Conservation (phyloP, 1,284 basidiomycete species). For the Filobasidium uniguttulatum region DNA sequence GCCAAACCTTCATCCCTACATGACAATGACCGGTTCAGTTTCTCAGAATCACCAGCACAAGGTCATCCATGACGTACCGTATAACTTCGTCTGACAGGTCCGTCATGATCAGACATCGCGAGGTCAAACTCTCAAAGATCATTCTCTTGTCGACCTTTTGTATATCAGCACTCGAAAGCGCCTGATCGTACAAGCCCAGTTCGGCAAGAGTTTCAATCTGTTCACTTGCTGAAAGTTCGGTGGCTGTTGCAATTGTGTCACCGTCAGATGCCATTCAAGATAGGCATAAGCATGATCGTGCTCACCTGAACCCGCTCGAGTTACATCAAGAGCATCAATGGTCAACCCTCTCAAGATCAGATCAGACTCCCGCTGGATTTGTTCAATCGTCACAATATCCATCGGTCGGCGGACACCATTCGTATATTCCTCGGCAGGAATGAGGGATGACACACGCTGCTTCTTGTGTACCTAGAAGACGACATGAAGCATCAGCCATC, state of each 20-base stretch:
- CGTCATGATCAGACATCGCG: slow-evolving; percentile 53
- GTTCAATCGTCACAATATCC: slow-evolving; percentile 64
- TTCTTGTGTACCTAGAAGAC: slow-evolving; percentile 41
- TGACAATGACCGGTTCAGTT: slow-evolving; percentile 7
- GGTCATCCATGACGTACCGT: slow-evolving; percentile 4
- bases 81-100: slow-evolving; percentile 13
- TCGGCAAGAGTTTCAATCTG: slow-evolving; percentile 71
- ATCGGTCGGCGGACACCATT: slow-evolving; percentile 44
- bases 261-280: slow-evolving; percentile 1
- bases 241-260: slow-evolving; percentile 39
- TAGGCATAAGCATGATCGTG: slow-evolving; percentile 12
- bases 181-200: slow-evolving; percentile 62
- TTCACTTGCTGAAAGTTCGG: slow-evolving; percentile 52
- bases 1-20: slow-evolving; percentile 51
- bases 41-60: slow-evolving; percentile 6
- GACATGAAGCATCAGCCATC: neutral
- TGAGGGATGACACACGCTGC: slow-evolving; percentile 54
- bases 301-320: slow-evolving; percentile 43
- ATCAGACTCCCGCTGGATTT: slow-evolving; percentile 74
- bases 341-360: slow-evolving; percentile 66
- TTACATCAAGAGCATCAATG: slow-evolving; percentile 51
- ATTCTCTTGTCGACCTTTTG: slow-evolving; percentile 76
- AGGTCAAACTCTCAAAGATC: slow-evolving; percentile 63
- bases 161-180: slow-evolving; percentile 60
- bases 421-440: slow-evolving; percentile 60